These are phyloP conservation scores for Talaromyces verruculosus DNA, from an alignment of 2,329 filamentous ascomycete species.

Conservation along the genomic window DNA sequence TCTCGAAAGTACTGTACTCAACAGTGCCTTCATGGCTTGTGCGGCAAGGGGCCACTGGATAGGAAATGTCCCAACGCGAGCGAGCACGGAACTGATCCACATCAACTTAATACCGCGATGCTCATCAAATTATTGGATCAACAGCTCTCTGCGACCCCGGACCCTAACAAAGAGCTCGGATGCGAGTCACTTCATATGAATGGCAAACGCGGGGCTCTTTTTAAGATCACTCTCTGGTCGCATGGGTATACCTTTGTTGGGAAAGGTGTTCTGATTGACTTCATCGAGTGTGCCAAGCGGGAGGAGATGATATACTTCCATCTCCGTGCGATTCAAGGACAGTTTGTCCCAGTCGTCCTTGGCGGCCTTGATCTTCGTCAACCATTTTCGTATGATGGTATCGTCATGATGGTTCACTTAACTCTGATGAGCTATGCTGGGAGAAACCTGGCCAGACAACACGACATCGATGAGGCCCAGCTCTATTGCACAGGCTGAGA, in stretches of 20 bases:
- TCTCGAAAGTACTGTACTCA: constrained; percentile 50
- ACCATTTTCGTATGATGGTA: constrained; percentile 27
- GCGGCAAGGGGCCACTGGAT: not conserved
- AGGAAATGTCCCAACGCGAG: not conserved
- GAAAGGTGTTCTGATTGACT: constrained; percentile 28
- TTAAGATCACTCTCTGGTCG: constrained; percentile 31
- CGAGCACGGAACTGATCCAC: not conserved
- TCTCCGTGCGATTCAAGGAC: constrained; percentile 27
- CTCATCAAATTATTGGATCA: constrained; percentile 15
- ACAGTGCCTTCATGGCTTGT: constrained; percentile 4
- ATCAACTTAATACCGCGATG: not conserved
- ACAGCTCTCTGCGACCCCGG: constrained; percentile 4
- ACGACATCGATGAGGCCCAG: constrained; percentile 17
- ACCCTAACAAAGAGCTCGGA: constrained; percentile 4
- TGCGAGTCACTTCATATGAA: constrained; percentile 29
- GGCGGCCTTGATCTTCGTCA: constrained; percentile 27
- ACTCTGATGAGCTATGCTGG: constrained; percentile 26
- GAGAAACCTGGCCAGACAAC: constrained; percentile 21
- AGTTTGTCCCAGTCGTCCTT: constrained; percentile 27
- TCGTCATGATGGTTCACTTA: constrained; percentile 26
- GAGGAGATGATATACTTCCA: constrained; percentile 28
- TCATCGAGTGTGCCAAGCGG: constrained; percentile 23
- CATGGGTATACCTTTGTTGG: constrained; percentile 32
- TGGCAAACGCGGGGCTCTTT: constrained; percentile 30
- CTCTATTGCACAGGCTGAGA: constrained; percentile 23